Evolutionary conservation across 2,329 filamentous ascomycete species (phyloP).

Genomic region (Fusarium bulbicola): DNA sequence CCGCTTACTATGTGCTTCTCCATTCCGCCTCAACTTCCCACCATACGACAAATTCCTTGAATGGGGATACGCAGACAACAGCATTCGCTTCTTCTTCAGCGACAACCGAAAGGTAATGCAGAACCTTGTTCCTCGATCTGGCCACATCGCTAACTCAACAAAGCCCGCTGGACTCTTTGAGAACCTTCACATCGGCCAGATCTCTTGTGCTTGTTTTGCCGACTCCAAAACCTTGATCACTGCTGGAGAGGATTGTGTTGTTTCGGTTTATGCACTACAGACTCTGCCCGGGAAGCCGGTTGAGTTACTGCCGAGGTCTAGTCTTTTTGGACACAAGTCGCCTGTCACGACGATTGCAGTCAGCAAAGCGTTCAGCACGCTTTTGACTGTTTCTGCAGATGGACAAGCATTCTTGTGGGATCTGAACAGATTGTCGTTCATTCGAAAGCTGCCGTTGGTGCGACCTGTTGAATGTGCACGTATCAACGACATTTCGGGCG

Average conservation of each 20-base stretch:
- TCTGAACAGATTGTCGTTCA: conserved; percentile 87
- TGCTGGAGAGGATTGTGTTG: conserved; percentile 89
- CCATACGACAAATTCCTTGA: conserved; percentile 94
- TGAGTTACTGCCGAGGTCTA: conserved; percentile 80
- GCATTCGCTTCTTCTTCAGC: conserved; percentile 87
- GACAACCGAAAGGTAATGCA: conserved; percentile 76
- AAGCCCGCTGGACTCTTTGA: conserved; percentile 85
- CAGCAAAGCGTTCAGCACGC: conserved; percentile 86
- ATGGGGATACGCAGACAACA: conserved; percentile 95
- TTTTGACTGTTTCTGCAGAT: conserved; percentile 84
- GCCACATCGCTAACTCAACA: conserved; percentile 40
- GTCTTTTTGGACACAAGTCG: conserved; percentile 89
- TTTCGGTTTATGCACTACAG: conserved; percentile 82
- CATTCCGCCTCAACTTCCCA: conserved; percentile 87
- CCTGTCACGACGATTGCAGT: conserved; percentile 85
- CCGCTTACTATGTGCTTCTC: conserved; percentile 81
- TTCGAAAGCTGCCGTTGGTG: conserved; percentile 73
- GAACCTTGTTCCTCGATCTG: not conserved
- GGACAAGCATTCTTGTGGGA: conserved; percentile 93
- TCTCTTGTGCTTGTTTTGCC: conserved; percentile 84
- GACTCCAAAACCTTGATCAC: conserved; percentile 93
- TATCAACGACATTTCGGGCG: conserved; percentile 91
- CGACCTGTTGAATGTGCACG: conserved; percentile 75
- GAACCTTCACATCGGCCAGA: conserved; percentile 90
- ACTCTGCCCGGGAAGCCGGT: conserved; percentile 72